A percentile compares a stretch with the other conserved stretches of the same genome.
phyloP scores from a whole-genome alignment of 805 yeast species.

The Myxozyma monticola region DNA sequence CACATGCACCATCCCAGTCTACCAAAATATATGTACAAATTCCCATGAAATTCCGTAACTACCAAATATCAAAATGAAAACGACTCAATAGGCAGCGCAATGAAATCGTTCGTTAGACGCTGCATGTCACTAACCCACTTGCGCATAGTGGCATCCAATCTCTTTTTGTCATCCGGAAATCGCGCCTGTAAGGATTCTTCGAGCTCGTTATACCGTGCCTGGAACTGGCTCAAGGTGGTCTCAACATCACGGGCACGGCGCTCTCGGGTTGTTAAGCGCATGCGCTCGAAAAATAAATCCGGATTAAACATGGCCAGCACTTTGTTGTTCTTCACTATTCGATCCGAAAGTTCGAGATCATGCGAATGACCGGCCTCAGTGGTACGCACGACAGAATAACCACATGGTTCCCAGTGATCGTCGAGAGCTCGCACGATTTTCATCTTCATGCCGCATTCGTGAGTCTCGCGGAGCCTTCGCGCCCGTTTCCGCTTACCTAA shows the following conservation, averaged over 20 bases:
- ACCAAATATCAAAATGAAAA: constrained; percentile 4
- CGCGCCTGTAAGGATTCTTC: constrained; percentile 4
- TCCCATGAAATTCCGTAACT: background rate
- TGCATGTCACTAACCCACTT: constrained; percentile 20
- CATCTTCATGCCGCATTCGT: constrained; percentile 16
- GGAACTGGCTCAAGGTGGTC: constrained; percentile 1
- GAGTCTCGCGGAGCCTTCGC: constrained; percentile 20
- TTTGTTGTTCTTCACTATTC: constrained; percentile 17
- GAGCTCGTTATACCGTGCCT: constrained; percentile 8
- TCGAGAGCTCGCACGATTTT: constrained; percentile 16
- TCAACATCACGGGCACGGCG: constrained; percentile 19
- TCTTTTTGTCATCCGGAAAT: constrained; percentile 12
- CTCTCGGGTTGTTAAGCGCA: constrained; percentile 14
- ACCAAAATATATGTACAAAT: too few relatives aligned
- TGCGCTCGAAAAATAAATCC: constrained; percentile 9
- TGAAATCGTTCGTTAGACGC: background rate
- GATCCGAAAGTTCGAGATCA: constrained; percentile 18
- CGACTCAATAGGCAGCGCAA: constrained; percentile 7
- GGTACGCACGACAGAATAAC: constrained; percentile 13
- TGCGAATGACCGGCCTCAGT: constrained; percentile 17
- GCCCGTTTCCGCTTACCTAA: constrained; percentile 14
- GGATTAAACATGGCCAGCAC: constrained; percentile 18
- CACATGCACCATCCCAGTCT: too few relatives aligned
- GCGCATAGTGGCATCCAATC: constrained; percentile 19
- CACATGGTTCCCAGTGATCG: constrained; percentile 16